These are phyloP conservation scores for Macrocybe sp. DNA, from an alignment of 1,284 basidiomycete species.

Conservation along the genomic window DNA sequence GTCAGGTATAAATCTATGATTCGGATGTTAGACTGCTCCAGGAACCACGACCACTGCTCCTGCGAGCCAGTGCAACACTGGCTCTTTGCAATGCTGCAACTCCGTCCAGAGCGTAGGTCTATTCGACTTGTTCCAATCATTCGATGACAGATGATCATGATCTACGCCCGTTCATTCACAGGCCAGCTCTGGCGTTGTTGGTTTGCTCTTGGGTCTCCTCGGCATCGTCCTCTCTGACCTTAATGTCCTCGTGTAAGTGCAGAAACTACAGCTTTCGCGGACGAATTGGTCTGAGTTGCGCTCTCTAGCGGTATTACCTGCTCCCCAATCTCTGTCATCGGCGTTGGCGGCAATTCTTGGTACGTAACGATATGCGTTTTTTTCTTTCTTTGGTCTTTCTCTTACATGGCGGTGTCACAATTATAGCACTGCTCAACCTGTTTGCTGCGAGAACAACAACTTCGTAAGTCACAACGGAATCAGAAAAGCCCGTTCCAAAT, in stretches of 20 bases:
- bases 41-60: slow-evolving; percentile 1
- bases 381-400: not conserved
- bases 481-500: too few species aligned
- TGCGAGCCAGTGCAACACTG: slow-evolving; percentile 10
- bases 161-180: not conserved
- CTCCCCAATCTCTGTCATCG: slow-evolving; percentile 10
- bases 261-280: not conserved
- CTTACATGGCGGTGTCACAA: too few species aligned
- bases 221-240: slow-evolving; percentile 10
- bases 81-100: slow-evolving; percentile 12
- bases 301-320: slow-evolving; percentile 12
- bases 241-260: slow-evolving; percentile 11
- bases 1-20: not conserved
- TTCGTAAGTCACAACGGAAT: slow-evolving; percentile 11
- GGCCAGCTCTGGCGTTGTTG: slow-evolving; percentile 6
- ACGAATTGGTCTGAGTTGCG: not conserved
- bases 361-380: not conserved
- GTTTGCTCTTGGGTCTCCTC: slow-evolving; percentile 12
- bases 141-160: not conserved
- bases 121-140: not conserved
- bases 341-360: slow-evolving; percentile 12
- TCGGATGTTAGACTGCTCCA: slow-evolving; percentile 4
- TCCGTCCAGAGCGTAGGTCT: slow-evolving; percentile 4
- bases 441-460: slow-evolving; percentile 17
- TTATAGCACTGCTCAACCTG: slow-evolving; percentile 10